Conservation (phyloP, 2,329 filamentous ascomycete species). For the Pyrenochaeta sp. region DNA sequence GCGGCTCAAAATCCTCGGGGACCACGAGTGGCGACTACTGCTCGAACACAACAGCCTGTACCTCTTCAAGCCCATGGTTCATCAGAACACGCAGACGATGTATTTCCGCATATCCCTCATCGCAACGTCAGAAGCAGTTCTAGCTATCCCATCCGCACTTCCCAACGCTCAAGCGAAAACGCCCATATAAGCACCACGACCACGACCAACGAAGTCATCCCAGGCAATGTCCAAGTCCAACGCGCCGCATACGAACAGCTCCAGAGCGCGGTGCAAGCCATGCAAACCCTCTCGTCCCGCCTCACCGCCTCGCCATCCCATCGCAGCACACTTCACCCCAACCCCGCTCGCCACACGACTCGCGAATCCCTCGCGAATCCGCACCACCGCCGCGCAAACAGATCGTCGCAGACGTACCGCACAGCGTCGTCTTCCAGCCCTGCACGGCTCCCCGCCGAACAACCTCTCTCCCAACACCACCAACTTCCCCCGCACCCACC, state of each 20-base stretch:
- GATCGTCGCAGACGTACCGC: slow-evolving; percentile 5
- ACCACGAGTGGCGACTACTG: not conserved
- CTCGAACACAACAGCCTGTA: not conserved
- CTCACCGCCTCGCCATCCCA: slow-evolving; percentile 8
- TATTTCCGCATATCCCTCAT: not conserved
- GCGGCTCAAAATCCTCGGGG: not conserved
- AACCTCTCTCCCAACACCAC: slow-evolving; percentile 1
- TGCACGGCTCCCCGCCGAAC: slow-evolving; percentile 8
- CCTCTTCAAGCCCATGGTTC: not conserved
- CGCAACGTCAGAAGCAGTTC: slow-evolving; percentile 7
- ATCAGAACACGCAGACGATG: not conserved
- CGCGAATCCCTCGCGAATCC: slow-evolving; percentile 14
- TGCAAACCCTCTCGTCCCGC: too few relatives aligned
- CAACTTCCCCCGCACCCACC: slow-evolving; percentile 4
- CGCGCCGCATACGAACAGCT: slow-evolving; percentile 23
- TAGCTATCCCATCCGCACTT: slow-evolving; percentile 8
- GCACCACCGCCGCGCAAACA: not conserved
- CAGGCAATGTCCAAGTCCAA: slow-evolving; percentile 23
- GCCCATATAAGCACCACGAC: slow-evolving; percentile 11
- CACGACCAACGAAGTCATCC: slow-evolving; percentile 2
- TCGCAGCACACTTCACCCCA: slow-evolving; percentile 18
- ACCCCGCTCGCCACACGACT: slow-evolving; percentile 18
- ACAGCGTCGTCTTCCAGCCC: slow-evolving; percentile 9
- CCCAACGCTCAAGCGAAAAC: slow-evolving; percentile 35
- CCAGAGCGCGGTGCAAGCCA: slow-evolving; percentile 13